Conservation (phyloP, 768 basidiomycete species). For the button mushroom (Agaricus bisporus) region DNA sequence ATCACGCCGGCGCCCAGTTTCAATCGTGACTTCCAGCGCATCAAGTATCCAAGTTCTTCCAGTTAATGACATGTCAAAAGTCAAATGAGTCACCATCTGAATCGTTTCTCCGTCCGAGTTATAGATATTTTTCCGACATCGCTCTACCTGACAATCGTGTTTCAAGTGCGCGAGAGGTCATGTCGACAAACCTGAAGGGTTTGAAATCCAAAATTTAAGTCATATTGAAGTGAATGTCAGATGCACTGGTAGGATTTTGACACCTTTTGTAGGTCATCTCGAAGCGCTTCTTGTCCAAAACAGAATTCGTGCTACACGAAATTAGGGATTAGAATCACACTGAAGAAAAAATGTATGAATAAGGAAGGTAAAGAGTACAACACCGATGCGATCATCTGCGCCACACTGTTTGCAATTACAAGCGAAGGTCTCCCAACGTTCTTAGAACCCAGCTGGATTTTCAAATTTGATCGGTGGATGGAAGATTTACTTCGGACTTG, state of each 20-base stretch:
- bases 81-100: conserved; percentile 29
- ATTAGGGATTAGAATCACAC: conserved; percentile 20
- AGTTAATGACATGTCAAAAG: conserved; percentile 22
- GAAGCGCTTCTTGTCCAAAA: conserved; percentile 25
- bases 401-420: conserved; percentile 29
- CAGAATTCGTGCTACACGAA: conserved; percentile 22
- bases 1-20: background rate
- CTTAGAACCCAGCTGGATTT: conserved; percentile 17
- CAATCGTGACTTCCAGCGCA: conserved; percentile 15
- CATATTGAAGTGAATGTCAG: conserved; percentile 28
- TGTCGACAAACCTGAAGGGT: conserved; percentile 32
- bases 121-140: conserved; percentile 24
- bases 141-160: conserved; percentile 23
- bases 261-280: conserved; percentile 28
- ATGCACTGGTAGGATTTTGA: conserved; percentile 22
- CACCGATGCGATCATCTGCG: conserved; percentile 29
- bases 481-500: background rate
- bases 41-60: conserved; percentile 29
- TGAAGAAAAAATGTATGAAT: conserved; percentile 19
- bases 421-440: conserved; percentile 26
- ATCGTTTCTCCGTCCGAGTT: conserved; percentile 29
- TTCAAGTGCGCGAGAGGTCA: conserved; percentile 24
- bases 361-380: conserved; percentile 24
- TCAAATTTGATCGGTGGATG: conserved; percentile 14
- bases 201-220: conserved; percentile 34